Evolutionary conservation across 169 alveolate genomes (phyloP).

Genomic region (Perkinsus chesapeaki): DNA sequence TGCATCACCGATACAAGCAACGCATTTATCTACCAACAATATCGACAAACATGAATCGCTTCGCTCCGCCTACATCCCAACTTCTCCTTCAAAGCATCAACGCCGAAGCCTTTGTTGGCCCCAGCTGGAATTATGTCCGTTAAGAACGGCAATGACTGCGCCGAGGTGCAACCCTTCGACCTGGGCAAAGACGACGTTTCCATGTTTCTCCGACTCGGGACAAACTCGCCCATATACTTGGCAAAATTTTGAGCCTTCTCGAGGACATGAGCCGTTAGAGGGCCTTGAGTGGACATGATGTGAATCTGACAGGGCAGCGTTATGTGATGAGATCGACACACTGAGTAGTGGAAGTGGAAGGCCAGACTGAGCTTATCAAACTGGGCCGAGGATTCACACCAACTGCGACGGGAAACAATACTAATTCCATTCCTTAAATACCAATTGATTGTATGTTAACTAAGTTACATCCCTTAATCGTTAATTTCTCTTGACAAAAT

Average conservation of each 20-base stretch:
- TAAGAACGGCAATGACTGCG: not conserved
- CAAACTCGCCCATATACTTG: not conserved
- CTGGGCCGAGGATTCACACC: too few species aligned
- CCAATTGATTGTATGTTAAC: too few species aligned
- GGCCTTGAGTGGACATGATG: not conserved
- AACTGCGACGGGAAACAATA: too few species aligned
- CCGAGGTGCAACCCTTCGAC: not conserved
- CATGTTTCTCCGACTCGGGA: not conserved
- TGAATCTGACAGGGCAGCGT: not conserved
- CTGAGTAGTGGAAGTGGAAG: too few species aligned
- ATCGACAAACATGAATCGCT: not conserved
- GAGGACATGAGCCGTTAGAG: not conserved
- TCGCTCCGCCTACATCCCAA: constrained; percentile 1
- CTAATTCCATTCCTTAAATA: too few species aligned
- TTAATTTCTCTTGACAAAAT: too few species aligned
- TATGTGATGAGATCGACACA: not conserved
- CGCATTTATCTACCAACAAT: not conserved
- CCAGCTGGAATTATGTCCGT: not conserved
- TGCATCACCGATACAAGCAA: not conserved
- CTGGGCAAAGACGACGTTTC: not conserved
- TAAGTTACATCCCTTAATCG: too few species aligned
- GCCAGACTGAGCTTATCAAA: too few species aligned
- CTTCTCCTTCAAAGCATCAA: not conserved
- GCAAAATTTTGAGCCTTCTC: not conserved
- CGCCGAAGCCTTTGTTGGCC: not conserved